Base-by-base conservation (phyloP, 2,329 filamentous ascomycete genomes). In the Pseudogymnoascus sp. region DNA sequence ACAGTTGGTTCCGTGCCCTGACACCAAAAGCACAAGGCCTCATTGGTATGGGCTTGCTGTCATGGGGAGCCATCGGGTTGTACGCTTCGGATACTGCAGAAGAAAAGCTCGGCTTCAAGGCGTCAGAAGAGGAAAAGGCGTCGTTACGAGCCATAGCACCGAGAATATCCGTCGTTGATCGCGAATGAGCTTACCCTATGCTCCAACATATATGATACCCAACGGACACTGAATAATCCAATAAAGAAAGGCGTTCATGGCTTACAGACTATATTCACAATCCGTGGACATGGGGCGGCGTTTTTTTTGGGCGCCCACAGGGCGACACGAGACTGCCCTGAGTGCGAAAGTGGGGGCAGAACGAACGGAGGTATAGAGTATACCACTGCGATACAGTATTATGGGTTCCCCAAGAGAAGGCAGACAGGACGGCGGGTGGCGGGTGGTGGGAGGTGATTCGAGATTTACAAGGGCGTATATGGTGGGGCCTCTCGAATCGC, bases 41-140 rank as follows among this genome's bases (percentile, higher is more conserved):
- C 55, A 79, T 95, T 63, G 92, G 92, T 66, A 71, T 84, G 56
- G 87, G 84, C 66, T 74, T 95, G 65, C 83, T 96, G 69, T 82
- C 82, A 33, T 96, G 90, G 82, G 90, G 89, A 12, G 75, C 77
- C 38, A 75, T 83, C 38, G 92, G 90, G 13, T 78, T 94, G n/a
- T 85, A 86, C 69, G 69, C 89, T 15, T 84, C 87, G 4, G 88
- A 92, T 69, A 78, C 79, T 61, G 83, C 86, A 13, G 91, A 92
- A 73, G 81, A 88, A 69, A 83, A 80, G 39, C 80, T 92, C 62
- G 88, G 88, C 5, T 81, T 90, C 71, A 84, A 81, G 37, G 82
- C 91, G 1, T 86, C 84, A 0, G 84, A 89, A 63, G 77, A 87
- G 68, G 90, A 95, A 69, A 85, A 83, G 70, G 82, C 84, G 61